Conservation (phyloP, 192 early-diverging fungal genomes). For the Pilobolus umbonatus region DNA sequence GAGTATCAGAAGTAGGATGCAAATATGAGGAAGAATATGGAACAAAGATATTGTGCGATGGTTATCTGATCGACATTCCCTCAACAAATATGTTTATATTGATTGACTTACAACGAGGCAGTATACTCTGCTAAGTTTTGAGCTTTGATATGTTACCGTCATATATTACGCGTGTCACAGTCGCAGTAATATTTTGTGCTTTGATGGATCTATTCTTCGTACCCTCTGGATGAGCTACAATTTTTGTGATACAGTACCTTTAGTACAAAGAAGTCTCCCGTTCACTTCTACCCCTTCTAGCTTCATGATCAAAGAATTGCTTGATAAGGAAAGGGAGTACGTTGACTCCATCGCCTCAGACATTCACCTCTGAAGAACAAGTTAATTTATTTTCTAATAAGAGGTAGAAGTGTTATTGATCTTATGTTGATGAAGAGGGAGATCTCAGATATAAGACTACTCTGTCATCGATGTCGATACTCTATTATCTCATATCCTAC, state of each 20-base stretch:
- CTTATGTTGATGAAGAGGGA: too few species aligned
- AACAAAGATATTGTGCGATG: background rate
- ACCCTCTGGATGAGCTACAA: background rate
- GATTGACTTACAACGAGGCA: background rate
- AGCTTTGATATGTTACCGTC: background rate
- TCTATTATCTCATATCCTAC: too few species aligned
- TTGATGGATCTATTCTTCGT: background rate
- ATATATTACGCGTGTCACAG: background rate
- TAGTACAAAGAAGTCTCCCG: background rate
- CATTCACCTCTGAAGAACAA: too few species aligned
- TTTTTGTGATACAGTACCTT: background rate
- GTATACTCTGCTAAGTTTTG: background rate
- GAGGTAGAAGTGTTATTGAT: too few species aligned
- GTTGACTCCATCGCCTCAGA: too few species aligned
- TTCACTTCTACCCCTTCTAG: background rate
- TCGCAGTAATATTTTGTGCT: background rate
- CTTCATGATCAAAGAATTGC: background rate
- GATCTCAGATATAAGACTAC: too few species aligned
- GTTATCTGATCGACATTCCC: background rate
- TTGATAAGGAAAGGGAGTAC: background rate
- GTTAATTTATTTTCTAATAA: too few species aligned
- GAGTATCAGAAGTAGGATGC: background rate
- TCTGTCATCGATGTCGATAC: too few species aligned
- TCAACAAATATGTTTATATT: background rate
- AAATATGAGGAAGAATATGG: background rate